Evolutionary conservation across 257 asterid genomes (phyloP).

Genomic region (Ajuga chamaepitys): DNA sequence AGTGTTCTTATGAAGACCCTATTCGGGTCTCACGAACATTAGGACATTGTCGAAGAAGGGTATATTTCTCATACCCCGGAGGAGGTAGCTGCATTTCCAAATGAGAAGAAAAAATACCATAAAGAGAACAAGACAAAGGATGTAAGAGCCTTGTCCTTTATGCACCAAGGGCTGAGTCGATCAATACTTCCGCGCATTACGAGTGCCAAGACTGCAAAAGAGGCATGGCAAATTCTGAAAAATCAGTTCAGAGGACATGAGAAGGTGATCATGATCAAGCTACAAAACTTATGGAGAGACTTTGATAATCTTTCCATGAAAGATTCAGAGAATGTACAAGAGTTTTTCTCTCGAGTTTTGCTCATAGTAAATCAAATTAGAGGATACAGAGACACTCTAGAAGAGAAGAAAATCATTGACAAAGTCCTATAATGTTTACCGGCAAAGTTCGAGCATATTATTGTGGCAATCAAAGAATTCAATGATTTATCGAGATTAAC

Average conservation of each 20-base stretch:
- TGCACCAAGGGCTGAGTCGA: constrained; percentile 7
- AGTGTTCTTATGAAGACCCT: too few species aligned
- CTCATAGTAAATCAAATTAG: background rate
- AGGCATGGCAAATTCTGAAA: background rate
- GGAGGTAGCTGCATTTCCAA: too few species aligned
- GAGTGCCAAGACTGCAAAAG: background rate
- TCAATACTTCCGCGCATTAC: background rate
- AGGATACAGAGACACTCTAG: background rate
- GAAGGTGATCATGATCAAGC: background rate
- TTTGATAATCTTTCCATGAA: background rate
- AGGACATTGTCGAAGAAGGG: too few species aligned
- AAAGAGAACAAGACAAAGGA: too few species aligned
- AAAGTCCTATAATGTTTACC: background rate
- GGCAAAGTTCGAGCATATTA: background rate
- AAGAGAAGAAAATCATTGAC: background rate
- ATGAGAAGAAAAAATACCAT: too few species aligned
- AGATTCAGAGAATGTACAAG: background rate
- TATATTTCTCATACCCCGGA: too few species aligned
- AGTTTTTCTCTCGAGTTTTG: background rate
- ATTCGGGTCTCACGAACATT: too few species aligned
- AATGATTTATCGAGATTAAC: background rate
- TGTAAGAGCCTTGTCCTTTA: constrained; percentile 12
- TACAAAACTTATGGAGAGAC: background rate
- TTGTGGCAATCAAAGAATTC: background rate
- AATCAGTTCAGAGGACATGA: background rate